Conservation (phyloP, 2,329 filamentous ascomycete species). For the Talaromyces piceae region DNA sequence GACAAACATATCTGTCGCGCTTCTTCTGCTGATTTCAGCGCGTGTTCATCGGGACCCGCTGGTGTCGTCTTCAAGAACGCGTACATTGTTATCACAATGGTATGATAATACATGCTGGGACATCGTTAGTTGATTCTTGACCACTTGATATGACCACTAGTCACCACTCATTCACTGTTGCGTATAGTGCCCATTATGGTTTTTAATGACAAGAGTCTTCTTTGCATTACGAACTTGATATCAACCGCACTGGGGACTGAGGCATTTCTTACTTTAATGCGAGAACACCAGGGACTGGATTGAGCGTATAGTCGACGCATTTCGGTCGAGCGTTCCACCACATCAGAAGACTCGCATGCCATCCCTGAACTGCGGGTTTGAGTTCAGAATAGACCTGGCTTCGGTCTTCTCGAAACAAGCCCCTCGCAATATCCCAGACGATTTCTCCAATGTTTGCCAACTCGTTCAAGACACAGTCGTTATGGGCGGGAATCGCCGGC, state of each 20-base stretch:
- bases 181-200: background rate
- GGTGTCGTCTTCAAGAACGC: conserved; percentile 17
- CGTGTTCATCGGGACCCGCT: conserved; percentile 5
- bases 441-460: conserved; percentile 20
- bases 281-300: conserved; percentile 19
- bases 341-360: conserved; percentile 16
- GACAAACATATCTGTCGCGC: conserved; percentile 16
- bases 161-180: background rate
- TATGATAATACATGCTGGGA: conserved; percentile 21
- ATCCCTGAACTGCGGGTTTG: conserved; percentile 11
- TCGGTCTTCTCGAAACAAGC: conserved; percentile 11
- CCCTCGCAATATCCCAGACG: conserved; percentile 13
- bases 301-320: conserved; percentile 18
- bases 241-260: too few species aligned
- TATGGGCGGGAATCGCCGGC: conserved; percentile 14
- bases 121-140: background rate
- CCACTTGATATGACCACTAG: too few species aligned
- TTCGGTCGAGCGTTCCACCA: conserved; percentile 21
- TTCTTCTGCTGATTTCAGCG: conserved; percentile 1
- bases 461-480: conserved; percentile 19
- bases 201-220: background rate
- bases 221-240: too few species aligned
- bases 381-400: conserved; percentile 10
- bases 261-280: conserved; percentile 20
- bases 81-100: conserved; percentile 21